phyloP scores from a whole-genome alignment of 495 filamentous ascomycete species.

The Staphylotrichum tortipilum region DNA sequence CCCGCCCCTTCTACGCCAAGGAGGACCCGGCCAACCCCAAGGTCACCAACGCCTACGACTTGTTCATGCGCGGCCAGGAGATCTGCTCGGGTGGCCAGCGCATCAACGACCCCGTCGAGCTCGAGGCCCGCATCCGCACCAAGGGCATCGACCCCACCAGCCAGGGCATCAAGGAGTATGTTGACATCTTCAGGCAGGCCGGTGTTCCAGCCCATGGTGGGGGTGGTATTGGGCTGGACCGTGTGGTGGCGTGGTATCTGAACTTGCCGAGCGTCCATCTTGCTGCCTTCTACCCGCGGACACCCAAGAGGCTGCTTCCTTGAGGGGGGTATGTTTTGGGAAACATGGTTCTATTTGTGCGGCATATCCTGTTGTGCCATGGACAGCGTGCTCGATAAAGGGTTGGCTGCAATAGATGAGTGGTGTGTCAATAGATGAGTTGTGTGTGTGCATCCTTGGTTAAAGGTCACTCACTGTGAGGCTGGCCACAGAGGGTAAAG shows the following conservation, averaged over 20 bases:
- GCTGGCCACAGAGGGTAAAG: too few species aligned
- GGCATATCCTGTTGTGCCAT: too few species aligned
- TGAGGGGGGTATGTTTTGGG: slow-evolving; percentile 25
- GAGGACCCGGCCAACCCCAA: slow-evolving; percentile 57
- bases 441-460: too few species aligned
- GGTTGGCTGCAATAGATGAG: too few species aligned
- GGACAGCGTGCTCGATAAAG: too few species aligned
- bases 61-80: slow-evolving; percentile 83
- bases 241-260: slow-evolving; percentile 83
- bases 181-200: slow-evolving; percentile 69
- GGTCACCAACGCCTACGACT: slow-evolving; percentile 80
- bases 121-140: slow-evolving; percentile 56
- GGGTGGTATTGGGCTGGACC: slow-evolving; percentile 79
- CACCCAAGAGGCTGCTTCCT: slow-evolving; percentile 72
- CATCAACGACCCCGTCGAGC: slow-evolving; percentile 62
- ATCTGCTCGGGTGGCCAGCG: slow-evolving; percentile 74
- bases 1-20: slow-evolving; percentile 88
- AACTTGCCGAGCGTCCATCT: slow-evolving; percentile 74
- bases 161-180: slow-evolving; percentile 74
- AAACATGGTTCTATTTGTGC: too few species aligned
- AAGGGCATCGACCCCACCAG: slow-evolving; percentile 68
- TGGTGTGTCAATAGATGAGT: too few species aligned
- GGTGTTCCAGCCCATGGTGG: slow-evolving; percentile 72
- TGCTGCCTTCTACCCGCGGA: slow-evolving; percentile 70
- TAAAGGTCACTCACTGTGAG: too few species aligned